Conservation (phyloP, 1,139 yeast genomes). For the Hemisphaericaspora lyxosophila region DNA sequence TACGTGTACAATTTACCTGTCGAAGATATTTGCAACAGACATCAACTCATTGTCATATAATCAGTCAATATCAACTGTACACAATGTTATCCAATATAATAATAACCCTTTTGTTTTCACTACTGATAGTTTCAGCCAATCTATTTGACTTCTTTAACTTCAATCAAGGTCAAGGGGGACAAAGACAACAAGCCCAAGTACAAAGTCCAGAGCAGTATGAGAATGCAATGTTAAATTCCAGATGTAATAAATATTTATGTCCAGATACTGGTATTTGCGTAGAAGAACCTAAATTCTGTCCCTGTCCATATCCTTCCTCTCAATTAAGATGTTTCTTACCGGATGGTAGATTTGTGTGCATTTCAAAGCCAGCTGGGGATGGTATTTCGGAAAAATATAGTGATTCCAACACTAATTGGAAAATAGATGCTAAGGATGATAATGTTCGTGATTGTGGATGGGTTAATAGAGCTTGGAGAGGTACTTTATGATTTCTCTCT, state of each 20-base stretch:
- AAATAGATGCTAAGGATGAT: constrained; percentile 50
- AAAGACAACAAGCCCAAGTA: constrained; percentile 16
- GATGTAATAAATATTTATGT: constrained; percentile 75
- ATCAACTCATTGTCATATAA: neutral
- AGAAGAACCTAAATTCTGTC: constrained; percentile 66
- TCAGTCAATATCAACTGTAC: neutral
- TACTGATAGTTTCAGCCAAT: constrained; percentile 20
- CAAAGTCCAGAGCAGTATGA: constrained; percentile 31
- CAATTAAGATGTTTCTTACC: constrained; percentile 82
- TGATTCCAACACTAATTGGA: constrained; percentile 53
- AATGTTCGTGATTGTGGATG: constrained; percentile 75
- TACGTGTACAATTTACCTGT: neutral
- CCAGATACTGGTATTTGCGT: constrained; percentile 84
- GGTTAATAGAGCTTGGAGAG: constrained; percentile 58
- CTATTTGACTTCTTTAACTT: constrained; percentile 38
- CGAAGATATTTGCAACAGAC: neutral
- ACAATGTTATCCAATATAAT: constrained; percentile 4
- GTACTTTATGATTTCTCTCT: too few relatives aligned
- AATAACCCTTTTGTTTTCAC: constrained; percentile 3
- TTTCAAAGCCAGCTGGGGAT: constrained; percentile 70
- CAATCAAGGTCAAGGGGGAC: constrained; percentile 20
- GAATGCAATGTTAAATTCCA: constrained; percentile 29
- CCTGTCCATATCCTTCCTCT: constrained; percentile 85
- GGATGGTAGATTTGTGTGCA: constrained; percentile 67
- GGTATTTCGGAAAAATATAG: constrained; percentile 34